A percentile compares a stretch with the other conserved stretches of the same genome.
These are phyloP conservation scores for Emericellopsis cladophorae DNA, from an alignment of 2,329 filamentous ascomycete genomes.

Conservation along the genomic window DNA sequence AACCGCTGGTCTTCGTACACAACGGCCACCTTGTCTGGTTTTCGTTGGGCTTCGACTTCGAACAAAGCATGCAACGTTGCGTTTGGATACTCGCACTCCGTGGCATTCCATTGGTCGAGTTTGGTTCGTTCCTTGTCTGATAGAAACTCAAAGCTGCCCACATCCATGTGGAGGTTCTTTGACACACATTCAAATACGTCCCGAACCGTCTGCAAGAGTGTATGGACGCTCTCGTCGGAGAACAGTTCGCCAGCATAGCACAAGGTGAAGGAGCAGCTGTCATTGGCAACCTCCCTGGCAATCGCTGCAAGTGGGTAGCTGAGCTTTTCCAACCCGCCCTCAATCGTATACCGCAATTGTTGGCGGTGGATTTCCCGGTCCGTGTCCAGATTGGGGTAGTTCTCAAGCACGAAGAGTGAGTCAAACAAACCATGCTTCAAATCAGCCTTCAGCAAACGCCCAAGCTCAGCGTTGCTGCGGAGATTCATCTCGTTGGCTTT, in stretches of 20 bases:
- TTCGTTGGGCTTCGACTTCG: not conserved
- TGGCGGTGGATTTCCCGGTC: not conserved
- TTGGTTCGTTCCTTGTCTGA: not conserved
- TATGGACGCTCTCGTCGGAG: not conserved
- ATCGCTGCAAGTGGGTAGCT: constrained; percentile 2
- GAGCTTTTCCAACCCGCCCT: constrained; percentile 1
- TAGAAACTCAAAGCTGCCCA: not conserved
- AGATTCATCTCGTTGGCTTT: constrained; percentile 1
- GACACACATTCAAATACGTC: not conserved
- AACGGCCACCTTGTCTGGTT: constrained; percentile 4
- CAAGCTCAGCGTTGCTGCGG: constrained; percentile 1
- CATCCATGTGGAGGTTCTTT: not conserved
- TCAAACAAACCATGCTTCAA: constrained; percentile 2
- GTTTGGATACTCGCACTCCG: not conserved
- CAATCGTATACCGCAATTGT: not conserved
- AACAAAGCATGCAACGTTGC: not conserved
- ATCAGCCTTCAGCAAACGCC: not conserved
- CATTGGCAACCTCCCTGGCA: constrained; percentile 1
- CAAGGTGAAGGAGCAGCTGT: not conserved
- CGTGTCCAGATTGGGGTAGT: constrained; percentile 1
- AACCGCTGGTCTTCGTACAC: constrained; percentile 1
- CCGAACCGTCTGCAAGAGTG: not conserved
- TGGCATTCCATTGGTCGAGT: not conserved
- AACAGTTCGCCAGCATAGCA: constrained; percentile 1
- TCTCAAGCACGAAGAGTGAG: constrained; percentile 1